Conservation (phyloP, 495 filamentous ascomycete species). For the Corynascus novoguineensis region DNA sequence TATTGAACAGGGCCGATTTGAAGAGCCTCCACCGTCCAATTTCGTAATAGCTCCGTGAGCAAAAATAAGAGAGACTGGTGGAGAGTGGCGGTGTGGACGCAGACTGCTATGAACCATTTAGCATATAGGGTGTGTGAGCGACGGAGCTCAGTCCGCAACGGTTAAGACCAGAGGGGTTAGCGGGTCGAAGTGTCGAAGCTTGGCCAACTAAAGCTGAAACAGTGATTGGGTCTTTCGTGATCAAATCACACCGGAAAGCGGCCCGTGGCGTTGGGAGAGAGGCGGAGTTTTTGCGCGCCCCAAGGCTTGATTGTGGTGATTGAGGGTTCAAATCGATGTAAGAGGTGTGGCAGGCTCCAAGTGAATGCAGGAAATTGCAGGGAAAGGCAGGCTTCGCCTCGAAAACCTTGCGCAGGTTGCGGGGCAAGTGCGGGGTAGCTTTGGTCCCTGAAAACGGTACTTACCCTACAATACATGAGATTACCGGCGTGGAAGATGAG, state of each 20-base stretch:
- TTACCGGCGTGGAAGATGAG: no score
- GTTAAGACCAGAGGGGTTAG: neutral
- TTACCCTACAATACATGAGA: no score
- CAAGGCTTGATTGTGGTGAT: neutral
- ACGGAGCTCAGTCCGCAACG: neutral
- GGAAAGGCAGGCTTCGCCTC: neutral
- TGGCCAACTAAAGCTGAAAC: neutral
- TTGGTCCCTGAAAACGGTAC: neutral
- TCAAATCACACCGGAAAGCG: neutral
- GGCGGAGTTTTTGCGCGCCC: neutral
- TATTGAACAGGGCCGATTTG: neutral
- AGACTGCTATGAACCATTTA: no score
- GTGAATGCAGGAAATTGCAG: conserved; percentile 6
- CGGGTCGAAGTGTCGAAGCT: neutral
- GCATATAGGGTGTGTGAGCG: neutral
- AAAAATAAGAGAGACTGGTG: no score
- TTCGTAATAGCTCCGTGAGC: no score
- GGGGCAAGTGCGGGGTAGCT: neutral
- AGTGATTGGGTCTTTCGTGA: neutral
- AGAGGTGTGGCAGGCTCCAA: no score
- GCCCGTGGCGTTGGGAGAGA: neutral
- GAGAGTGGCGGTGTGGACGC: no score
- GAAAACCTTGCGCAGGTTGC: neutral
- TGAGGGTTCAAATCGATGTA: neutral
- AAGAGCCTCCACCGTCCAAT: no score